Base-by-base conservation (phyloP, 768 basidiomycete genomes). In the Hortiboletus flavorubellus region DNA sequence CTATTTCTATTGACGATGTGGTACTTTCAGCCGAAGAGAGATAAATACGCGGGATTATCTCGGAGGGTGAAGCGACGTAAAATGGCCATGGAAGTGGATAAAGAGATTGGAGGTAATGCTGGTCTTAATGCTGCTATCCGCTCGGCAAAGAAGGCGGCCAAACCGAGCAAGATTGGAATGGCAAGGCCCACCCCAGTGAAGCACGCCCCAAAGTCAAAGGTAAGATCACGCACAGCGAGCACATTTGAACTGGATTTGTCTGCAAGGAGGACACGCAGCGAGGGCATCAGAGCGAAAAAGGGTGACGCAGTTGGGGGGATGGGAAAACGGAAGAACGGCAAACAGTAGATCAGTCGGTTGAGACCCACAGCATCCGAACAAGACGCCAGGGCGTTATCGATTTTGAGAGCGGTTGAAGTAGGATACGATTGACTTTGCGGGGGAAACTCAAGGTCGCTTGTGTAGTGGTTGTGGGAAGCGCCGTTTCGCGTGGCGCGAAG, bases 31-130 rank as follows among this genome's bases (percentile, higher is more conserved):
- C 84, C 84, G 16, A 89, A 87, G 69, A 80, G 89, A 60, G 88
- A 91, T 62, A 87, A 86, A 59, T 81, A 84, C 56, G 78, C 89
- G 8, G 95, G 94, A 10, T 79, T 98, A 11, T 87, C 93, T n/a
- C 84, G 96, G 56, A 86, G 80, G 65, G 84, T 80, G 48, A 98
- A 97, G 69, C 80, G 96, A 55, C 80, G 93, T 64, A 97, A 94
- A 74, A 77, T 95, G 75, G 87, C 88, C 8, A 77, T 82, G 70
- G 90, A 94, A 66, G 85, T 87, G 59, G 92, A 95, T 59, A 81
- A 83, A 48, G 84, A 85, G 51, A 53, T 74, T 5, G 81, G 79
- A 15, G 83, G 85, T 51, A 73, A 69, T 34, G 78, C 76, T 23
- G 75, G 79, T 9, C 72, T 89, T 43, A 78, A 80, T 39, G 87